Base-by-base conservation (phyloP, 805 yeast species). In the Wickerhamiella bombiphila region DNA sequence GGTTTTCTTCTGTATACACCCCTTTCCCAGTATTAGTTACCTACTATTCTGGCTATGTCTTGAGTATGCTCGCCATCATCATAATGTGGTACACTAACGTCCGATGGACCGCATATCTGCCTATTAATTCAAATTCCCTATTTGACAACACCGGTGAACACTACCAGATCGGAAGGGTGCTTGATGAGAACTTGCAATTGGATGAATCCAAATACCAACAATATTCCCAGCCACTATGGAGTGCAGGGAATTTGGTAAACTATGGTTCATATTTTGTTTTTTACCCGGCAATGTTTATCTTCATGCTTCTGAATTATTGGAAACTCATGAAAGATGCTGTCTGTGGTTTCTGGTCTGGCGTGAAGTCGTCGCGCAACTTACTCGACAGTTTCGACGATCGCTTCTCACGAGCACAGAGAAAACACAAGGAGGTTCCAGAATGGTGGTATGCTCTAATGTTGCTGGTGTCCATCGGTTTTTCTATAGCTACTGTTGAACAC, bases 141-240 rank as follows among this genome's bases (percentile, higher is more conserved):
- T 72, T 61, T 53, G 65, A 69, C 41, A 73, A 72, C 47, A 62
- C 58, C 29, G 80, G 74, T 20, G 53, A 60, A 22, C 45, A 57
- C 1, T 74, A 61, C 51, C 57, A 65, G 19, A 69, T 73, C 33
- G 61, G 62, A 15, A 53, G 64, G 39, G 61, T 74, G 17, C 50
- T 74, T 30, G 34, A 36, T 18, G 55, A 66, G 36, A 52, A 67
- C 14, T 66, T 64, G 41, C 45, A 52, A n/a, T 63, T 74, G 32
- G 76, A 72, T 48, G 43, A 53, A 19, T 50, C 44, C 2, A 68
- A 66, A 46, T 73, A 73, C 51, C 57, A 61, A 38, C 42, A 55
- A 16, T 66, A 71, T 43, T 76, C 79, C 1, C 77, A 79, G 3
- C 80, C 80, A 9, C 74, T 66, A 52, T 72, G 70, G 45, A 51